Percentiles rank a stretch among this genome's conserved stretches.
Evolutionary conservation across 495 filamentous ascomycete species (phyloP).

Genomic region (Penicillium pancosmium): DNA sequence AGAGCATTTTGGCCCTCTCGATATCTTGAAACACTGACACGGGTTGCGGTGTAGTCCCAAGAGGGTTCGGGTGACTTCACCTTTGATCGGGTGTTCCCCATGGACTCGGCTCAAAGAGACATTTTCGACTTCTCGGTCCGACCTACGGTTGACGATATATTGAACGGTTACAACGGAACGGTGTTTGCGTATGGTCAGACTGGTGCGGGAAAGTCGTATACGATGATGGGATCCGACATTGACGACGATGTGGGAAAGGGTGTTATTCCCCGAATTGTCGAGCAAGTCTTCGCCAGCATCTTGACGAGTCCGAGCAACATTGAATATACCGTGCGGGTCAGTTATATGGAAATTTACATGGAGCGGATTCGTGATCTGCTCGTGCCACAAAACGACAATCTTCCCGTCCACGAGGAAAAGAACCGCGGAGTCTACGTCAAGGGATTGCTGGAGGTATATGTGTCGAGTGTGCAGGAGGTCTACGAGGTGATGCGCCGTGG

Average conservation of each 20-base stretch:
- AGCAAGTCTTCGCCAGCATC: slow-evolving; percentile 97
- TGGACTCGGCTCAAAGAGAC: slow-evolving; percentile 82
- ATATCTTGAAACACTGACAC: slow-evolving; percentile 14
- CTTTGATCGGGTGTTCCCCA: slow-evolving; percentile 96
- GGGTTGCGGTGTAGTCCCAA: slow-evolving; percentile 60
- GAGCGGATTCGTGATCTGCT: slow-evolving; percentile 94
- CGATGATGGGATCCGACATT: slow-evolving; percentile 98
- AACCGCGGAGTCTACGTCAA: slow-evolving; percentile 96
- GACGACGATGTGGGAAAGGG: slow-evolving; percentile 87
- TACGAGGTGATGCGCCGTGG: slow-evolving; percentile 97
- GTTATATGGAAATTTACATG: slow-evolving; percentile 99
- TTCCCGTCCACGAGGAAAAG: slow-evolving; percentile 97
- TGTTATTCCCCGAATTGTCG: slow-evolving; percentile 95
- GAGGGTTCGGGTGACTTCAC: slow-evolving; percentile 88
- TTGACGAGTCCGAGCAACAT: slow-evolving; percentile 88
- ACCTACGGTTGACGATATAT: slow-evolving; percentile 93
- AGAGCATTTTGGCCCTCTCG: neutral
- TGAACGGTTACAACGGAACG: slow-evolving; percentile 98
- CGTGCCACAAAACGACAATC: slow-evolving; percentile 89
- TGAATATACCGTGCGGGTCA: slow-evolving; percentile 95
- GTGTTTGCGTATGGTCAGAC: slow-evolving; percentile 99
- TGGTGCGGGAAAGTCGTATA: slow-evolving; percentile 97
- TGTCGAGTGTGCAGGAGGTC: slow-evolving; percentile 92
- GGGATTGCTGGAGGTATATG: slow-evolving; percentile 91
- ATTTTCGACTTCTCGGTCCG: slow-evolving; percentile 98